Evolutionary conservation across 768 basidiomycete genomes (phyloP).

Genomic region (Russula compacta): DNA sequence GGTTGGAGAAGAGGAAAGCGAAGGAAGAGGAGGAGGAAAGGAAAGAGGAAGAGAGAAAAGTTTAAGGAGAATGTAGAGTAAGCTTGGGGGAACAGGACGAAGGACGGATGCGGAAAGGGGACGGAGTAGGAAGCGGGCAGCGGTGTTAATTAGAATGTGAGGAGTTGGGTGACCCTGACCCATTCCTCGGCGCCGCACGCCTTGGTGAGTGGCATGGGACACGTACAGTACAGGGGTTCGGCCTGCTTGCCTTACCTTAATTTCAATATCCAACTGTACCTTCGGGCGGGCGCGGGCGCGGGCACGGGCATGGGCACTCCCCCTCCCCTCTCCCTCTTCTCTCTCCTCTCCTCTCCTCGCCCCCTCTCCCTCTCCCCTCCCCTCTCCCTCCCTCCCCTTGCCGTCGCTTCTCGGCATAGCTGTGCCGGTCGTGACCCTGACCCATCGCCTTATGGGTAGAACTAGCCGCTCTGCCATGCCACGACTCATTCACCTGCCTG

Average conservation of each 20-base stretch:
- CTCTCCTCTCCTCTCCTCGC: too few relatives aligned
- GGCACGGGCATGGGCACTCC: neutral
- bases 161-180: neutral
- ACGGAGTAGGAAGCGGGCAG: slow-evolving; percentile 17
- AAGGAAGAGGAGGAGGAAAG: slow-evolving; percentile 8
- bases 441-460: neutral
- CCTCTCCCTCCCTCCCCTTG: neutral
- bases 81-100: neutral
- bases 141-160: slow-evolving; percentile 17
- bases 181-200: slow-evolving; percentile 1
- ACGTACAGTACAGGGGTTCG: slow-evolving; percentile 15
- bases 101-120: slow-evolving; percentile 19
- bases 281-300: slow-evolving; percentile 5
- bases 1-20: slow-evolving; percentile 19
- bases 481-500: neutral
- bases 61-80: slow-evolving; percentile 18
- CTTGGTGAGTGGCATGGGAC: neutral
- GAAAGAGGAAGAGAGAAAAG: slow-evolving; percentile 2
- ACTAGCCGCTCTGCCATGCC: neutral
- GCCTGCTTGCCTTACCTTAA: slow-evolving; percentile 8
- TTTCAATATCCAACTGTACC: slow-evolving; percentile 10
- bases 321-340: neutral
- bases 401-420: neutral
- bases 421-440: neutral
- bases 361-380: neutral